These are phyloP conservation scores for Teratosphaeria destructans DNA, from an alignment of 2,329 filamentous ascomycete species.

Conservation along the genomic window DNA sequence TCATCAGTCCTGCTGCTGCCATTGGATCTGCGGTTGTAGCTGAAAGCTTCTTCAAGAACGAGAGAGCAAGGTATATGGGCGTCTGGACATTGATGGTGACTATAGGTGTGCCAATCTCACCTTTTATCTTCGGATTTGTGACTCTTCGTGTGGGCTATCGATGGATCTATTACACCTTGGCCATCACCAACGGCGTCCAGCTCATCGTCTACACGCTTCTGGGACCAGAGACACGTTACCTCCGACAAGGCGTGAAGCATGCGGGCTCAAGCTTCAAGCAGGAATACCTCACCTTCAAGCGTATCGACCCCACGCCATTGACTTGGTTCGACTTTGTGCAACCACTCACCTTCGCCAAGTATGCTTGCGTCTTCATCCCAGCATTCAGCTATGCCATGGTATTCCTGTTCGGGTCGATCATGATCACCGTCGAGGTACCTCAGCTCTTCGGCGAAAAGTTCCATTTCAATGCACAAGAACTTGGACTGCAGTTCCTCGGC, in stretches of 20 bases:
- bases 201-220: conserved; percentile 45
- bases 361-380: conserved; percentile 40
- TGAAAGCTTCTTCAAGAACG: conserved; percentile 41
- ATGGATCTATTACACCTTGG: conserved; percentile 50
- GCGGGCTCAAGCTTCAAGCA: conserved; percentile 30
- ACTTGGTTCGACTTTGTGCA: conserved; percentile 39
- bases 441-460: conserved; percentile 46
- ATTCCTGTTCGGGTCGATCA: conserved; percentile 43
- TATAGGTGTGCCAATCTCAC: conserved; percentile 33
- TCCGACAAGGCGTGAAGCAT: conserved; percentile 28
- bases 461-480: conserved; percentile 45
- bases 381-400: conserved; percentile 45
- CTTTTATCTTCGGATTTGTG: conserved; percentile 34
- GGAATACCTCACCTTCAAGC: conserved; percentile 30
- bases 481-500: conserved; percentile 47
- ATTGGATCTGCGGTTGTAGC: conserved; percentile 47
- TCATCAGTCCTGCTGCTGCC: conserved; percentile 43
- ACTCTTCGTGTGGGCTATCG: conserved; percentile 41
- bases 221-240: conserved; percentile 44
- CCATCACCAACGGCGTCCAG: conserved; percentile 46
- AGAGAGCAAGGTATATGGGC: conserved; percentile 45
- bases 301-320: conserved; percentile 43
- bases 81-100: conserved; percentile 45
- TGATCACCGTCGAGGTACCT: conserved; percentile 47
- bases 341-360: conserved; percentile 36